Evolutionary conservation across 345 rosid species (phyloP).

Genomic region (Crucihimalaya himalaica): DNA sequence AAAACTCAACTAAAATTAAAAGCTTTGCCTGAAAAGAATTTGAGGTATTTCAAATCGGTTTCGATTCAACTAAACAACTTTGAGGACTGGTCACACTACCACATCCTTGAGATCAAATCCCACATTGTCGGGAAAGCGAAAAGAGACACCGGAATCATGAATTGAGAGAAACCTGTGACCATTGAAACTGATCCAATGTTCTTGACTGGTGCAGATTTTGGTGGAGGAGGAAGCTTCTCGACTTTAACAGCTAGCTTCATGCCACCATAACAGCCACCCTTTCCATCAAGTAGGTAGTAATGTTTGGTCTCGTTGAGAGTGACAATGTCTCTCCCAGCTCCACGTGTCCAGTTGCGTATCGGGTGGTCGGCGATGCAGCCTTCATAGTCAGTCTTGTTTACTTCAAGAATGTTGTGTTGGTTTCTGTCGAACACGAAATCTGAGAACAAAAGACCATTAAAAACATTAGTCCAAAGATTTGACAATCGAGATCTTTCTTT

Average conservation of each 20-base stretch:
- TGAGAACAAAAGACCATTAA: constrained; percentile 29
- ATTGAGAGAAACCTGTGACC: constrained; percentile 14
- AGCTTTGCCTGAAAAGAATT: constrained; percentile 30
- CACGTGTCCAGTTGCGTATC: constrained; percentile 75
- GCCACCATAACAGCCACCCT: constrained; percentile 84
- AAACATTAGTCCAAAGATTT: not conserved
- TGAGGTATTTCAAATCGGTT: not conserved
- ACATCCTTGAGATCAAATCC: constrained; percentile 31
- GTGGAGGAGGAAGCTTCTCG: constrained; percentile 84
- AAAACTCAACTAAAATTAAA: constrained; percentile 17
- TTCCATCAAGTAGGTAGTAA: constrained; percentile 83
- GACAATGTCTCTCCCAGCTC: constrained; percentile 92
- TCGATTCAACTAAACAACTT: constrained; percentile 20
- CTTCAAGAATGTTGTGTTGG: constrained; percentile 84
- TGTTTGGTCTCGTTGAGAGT: constrained; percentile 70
- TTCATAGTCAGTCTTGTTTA: constrained; percentile 79
- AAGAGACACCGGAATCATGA: constrained; percentile 19
- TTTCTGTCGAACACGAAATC: constrained; percentile 90
- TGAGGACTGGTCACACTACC: constrained; percentile 5
- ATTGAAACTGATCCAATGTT: constrained; percentile 35
- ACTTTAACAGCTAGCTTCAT: constrained; percentile 77
- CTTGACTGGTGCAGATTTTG: constrained; percentile 52
- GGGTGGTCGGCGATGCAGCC: constrained; percentile 72
- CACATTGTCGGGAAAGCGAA: constrained; percentile 22
- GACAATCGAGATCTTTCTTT: not conserved